Evolutionary conservation across 108 stramenopile species (phyloP), one percentile per base, ranked within the genome.

Genomic region (Fistulifera pelliculosa): DNA sequence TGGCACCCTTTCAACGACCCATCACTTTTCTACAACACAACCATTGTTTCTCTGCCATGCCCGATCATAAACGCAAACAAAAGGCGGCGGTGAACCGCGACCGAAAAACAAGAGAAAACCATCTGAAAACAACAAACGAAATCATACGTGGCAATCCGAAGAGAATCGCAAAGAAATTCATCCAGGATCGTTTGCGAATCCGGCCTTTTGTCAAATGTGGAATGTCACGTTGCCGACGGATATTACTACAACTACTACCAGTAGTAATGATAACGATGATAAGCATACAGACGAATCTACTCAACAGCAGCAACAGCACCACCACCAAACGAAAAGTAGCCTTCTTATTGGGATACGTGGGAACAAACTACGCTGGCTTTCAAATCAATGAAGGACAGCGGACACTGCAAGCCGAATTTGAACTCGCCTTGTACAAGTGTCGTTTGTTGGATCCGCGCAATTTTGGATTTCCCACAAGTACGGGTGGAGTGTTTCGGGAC

Each of bases 351-450:
- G 71, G 72, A 13, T 80, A 73, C 50, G 14, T 76, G 19, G 79
- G 79, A 11, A 58, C 62, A 2, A 52, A 73, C 42, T 94, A 86
- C 59, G 50, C 59, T 18, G 93, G 93, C 14, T 85, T 98, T 56
- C 97, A 98, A 67, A 88, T 94, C 56, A 87, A 94, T 62, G 44
- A 65, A 14, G 81, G 68, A 4, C 75, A 83, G 31, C 56, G 60
- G 22, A 94, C 94, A 1, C 42, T 97, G 15, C 95, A 98, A 56
- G 87, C 93, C 4, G 95, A 95, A 61, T 56, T 99, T 24, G 92
- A 94, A 66, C 54, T 85, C 53, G 96, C 91, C 17, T 50, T 99
- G 56, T 81, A 73, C 61, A 52, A 63, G 25, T 77, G 82, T 19
- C 85, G 88, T 11, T 38, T 81, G 38, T 70, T 99, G 4, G 60